phyloP scores from a whole-genome alignment of 257 asterid species.

The Asclepias syriaca region DNA sequence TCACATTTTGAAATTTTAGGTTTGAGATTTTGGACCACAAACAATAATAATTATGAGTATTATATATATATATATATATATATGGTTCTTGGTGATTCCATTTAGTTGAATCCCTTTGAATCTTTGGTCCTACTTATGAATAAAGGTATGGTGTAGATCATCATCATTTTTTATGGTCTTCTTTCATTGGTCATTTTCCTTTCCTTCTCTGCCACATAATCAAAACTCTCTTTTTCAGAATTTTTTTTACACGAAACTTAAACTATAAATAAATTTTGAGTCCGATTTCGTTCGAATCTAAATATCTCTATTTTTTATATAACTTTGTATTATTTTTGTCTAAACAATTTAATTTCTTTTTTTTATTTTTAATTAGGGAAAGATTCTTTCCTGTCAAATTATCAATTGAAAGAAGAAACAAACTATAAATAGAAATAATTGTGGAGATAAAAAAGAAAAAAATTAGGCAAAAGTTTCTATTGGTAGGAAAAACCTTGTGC shows the following conservation, averaged over 20 bases:
- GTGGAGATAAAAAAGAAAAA: too few relatives aligned
- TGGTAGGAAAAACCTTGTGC: conserved; percentile 21
- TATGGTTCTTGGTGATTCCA: not conserved
- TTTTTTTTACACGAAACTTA: too few relatives aligned
- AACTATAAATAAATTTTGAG: too few relatives aligned
- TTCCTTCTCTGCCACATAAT: not conserved
- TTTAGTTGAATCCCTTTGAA: not conserved
- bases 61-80: not conserved
- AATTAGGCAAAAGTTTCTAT: not conserved
- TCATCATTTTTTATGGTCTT: not conserved
- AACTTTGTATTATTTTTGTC: too few relatives aligned
- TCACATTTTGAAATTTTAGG: not conserved
- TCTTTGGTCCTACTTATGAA: not conserved
- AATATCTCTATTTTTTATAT: too few relatives aligned
- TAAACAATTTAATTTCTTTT: too few relatives aligned
- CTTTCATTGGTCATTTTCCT: not conserved
- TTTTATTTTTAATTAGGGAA: too few relatives aligned
- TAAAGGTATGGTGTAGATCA: not conserved
- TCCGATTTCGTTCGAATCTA: too few relatives aligned
- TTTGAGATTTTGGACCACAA: conserved; percentile 3
- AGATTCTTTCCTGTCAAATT: too few relatives aligned
- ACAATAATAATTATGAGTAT: not conserved
- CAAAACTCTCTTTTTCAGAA: not conserved
- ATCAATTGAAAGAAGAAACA: too few relatives aligned
- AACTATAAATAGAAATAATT: too few relatives aligned